These are phyloP conservation scores for Coemansia sp. DNA, from an alignment of 192 early-diverging fungal species.

Conservation along the genomic window DNA sequence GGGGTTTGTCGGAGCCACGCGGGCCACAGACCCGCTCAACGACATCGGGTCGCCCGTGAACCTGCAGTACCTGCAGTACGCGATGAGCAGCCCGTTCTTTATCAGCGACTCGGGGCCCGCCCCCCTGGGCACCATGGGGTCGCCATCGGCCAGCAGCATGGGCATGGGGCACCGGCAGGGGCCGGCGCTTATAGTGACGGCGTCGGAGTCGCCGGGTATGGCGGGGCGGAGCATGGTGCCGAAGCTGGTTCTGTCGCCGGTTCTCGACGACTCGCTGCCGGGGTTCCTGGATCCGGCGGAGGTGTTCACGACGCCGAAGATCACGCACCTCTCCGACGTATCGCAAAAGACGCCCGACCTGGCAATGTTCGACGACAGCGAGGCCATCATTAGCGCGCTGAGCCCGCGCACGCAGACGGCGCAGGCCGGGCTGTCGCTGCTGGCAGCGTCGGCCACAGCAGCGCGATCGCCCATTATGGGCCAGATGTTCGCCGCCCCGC, in stretches of 20 bases:
- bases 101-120: conserved; percentile 7
- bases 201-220: conserved; percentile 14
- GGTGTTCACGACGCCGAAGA: conserved; percentile 49
- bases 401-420: conserved; percentile 51
- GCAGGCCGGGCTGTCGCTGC: conserved; percentile 43
- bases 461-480: conserved; percentile 22
- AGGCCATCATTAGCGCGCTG: conserved; percentile 25
- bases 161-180: conserved; percentile 11
- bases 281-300: conserved; percentile 42
- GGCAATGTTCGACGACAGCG: conserved; percentile 42
- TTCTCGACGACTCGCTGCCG: conserved; percentile 13
- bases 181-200: conserved; percentile 23
- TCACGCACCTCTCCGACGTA: conserved; percentile 20
- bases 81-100: conserved; percentile 38
- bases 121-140: conserved; percentile 14
- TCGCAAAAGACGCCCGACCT: conserved; percentile 34
- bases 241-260: conserved; percentile 16
- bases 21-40: conserved; percentile 44
- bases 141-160: conserved; percentile 21
- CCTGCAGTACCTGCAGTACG: conserved; percentile 43
- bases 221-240: background rate
- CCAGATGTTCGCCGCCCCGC: background rate
- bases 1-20: conserved; percentile 13
- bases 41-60: conserved; percentile 45
- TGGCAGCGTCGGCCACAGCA: conserved; percentile 47